Conservation (phyloP, 1,284 basidiomycete species). For the Naganishia liquefaciens region DNA sequence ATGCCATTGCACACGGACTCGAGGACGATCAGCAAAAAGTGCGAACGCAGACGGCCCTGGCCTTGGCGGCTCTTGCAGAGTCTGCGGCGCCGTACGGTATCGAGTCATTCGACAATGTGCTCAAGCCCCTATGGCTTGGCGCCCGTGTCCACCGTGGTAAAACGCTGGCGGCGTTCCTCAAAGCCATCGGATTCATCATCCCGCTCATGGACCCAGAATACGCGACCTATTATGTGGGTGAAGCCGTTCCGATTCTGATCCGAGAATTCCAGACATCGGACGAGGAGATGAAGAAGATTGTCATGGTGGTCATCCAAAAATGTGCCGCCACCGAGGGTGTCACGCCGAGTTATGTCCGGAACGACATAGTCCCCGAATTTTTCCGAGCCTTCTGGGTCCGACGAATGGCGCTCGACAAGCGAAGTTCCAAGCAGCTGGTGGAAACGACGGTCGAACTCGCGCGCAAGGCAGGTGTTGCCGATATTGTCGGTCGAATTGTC, state of each 20-base stretch:
- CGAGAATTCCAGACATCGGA: conserved; percentile 99
- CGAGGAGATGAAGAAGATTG: conserved; percentile 99
- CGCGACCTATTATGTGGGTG: conserved; percentile 95
- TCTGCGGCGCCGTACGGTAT: conserved; percentile 98
- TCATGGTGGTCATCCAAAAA: conserved; percentile 98
- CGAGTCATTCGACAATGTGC: conserved; percentile 96
- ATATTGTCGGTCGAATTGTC: conserved; percentile 91
- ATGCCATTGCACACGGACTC: conserved; percentile 92
- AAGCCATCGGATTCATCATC: conserved; percentile 99
- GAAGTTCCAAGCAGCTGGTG: conserved; percentile 96
- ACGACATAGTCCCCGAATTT: conserved; percentile 98
- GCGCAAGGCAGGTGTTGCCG: conserved; percentile 92
- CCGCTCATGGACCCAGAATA: conserved; percentile 99
- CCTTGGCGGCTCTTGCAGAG: conserved; percentile 94
- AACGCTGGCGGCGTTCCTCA: conserved; percentile 95
- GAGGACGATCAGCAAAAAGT: conserved; percentile 99
- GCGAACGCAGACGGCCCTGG: conserved; percentile 96
- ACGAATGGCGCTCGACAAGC: conserved; percentile 92
- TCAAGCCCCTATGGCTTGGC: conserved; percentile 97
- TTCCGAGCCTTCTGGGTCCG: conserved; percentile 99
- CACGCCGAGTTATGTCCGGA: conserved; percentile 86
- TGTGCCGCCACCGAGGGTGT: conserved; percentile 98
- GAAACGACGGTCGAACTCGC: conserved; percentile 98
- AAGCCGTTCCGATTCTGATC: conserved; percentile 95
- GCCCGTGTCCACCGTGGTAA: conserved; percentile 98